phyloP scores from a whole-genome alignment of 1,139 yeast species.

The Geotrichum candidum region DNA sequence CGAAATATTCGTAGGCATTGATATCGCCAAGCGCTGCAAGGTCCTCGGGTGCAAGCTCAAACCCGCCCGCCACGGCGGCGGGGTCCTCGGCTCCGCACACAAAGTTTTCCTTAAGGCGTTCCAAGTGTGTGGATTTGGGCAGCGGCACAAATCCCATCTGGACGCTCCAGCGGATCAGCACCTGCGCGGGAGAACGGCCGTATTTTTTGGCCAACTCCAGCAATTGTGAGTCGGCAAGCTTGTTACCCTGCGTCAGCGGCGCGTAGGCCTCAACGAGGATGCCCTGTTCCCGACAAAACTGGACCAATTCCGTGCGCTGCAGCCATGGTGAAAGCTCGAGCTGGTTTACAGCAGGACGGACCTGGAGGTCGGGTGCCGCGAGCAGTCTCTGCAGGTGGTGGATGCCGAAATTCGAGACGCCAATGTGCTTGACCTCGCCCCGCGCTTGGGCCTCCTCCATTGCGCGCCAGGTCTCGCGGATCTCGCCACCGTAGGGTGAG shows the following conservation, averaged over 20 bases:
- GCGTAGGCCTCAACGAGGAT: constrained; percentile 63
- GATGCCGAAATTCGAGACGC: constrained; percentile 44
- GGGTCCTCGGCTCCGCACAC: constrained; percentile 36
- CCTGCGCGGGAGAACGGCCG: constrained; percentile 40
- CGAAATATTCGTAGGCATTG: constrained; percentile 24
- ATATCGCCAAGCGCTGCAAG: constrained; percentile 30
- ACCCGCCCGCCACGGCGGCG: constrained; percentile 20
- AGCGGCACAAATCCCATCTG: constrained; percentile 51
- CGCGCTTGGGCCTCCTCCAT: constrained; percentile 39
- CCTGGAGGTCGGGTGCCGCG: constrained; percentile 35
- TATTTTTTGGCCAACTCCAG: constrained; percentile 38
- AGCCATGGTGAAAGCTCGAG: constrained; percentile 58
- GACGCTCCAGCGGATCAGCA: constrained; percentile 42
- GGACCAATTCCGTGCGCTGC: constrained; percentile 48
- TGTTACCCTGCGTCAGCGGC: constrained; percentile 60
- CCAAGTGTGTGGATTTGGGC: constrained; percentile 56
- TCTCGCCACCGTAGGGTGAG: constrained; percentile 33
- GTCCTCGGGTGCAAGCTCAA: constrained; percentile 43
- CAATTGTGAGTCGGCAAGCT: constrained; percentile 46
- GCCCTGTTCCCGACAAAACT: constrained; percentile 47
- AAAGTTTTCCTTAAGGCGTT: constrained; percentile 45
- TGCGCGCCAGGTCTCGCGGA: constrained; percentile 41
- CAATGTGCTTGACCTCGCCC: constrained; percentile 38
- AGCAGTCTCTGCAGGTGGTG: constrained; percentile 39
- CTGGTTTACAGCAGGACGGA: constrained; percentile 47